Evolutionary conservation across 2,329 filamentous ascomycete species (phyloP).

Genomic region (Colletotrichum sp.): DNA sequence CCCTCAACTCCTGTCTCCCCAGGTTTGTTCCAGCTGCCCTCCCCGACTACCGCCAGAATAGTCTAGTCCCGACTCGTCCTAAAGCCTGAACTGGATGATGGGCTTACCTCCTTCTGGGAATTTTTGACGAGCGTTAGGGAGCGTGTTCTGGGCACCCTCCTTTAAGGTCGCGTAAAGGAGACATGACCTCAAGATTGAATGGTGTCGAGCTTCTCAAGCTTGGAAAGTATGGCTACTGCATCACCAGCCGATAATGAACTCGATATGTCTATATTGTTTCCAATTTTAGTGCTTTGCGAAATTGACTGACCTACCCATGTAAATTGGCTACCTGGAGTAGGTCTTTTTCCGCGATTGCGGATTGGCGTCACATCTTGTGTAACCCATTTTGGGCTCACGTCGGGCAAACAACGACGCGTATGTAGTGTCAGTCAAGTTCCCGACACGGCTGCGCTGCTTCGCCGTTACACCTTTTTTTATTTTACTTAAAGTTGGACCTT

Average conservation of each 20-base stretch:
- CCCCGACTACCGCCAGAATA: neutral
- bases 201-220: neutral
- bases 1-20: conserved; percentile 1
- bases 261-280: conserved; percentile 7
- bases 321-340: neutral
- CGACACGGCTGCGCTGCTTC: neutral
- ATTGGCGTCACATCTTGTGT: neutral
- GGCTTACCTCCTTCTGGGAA: conserved; percentile 31
- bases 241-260: neutral
- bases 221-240: neutral
- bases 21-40: neutral
- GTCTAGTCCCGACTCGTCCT: conserved; percentile 17
- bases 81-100: conserved; percentile 24
- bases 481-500: neutral
- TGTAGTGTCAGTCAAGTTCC: neutral
- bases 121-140: conserved; percentile 21
- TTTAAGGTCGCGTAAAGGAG: neutral
- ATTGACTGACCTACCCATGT: neutral
- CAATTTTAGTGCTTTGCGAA: neutral
- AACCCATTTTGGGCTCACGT: neutral
- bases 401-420: neutral
- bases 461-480: neutral
- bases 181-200: neutral
- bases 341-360: neutral
- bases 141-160: neutral